These are phyloP conservation scores for Digitaria exilis DNA, from an alignment of 202 grass and related monocot genomes.

Conservation along the genomic window DNA sequence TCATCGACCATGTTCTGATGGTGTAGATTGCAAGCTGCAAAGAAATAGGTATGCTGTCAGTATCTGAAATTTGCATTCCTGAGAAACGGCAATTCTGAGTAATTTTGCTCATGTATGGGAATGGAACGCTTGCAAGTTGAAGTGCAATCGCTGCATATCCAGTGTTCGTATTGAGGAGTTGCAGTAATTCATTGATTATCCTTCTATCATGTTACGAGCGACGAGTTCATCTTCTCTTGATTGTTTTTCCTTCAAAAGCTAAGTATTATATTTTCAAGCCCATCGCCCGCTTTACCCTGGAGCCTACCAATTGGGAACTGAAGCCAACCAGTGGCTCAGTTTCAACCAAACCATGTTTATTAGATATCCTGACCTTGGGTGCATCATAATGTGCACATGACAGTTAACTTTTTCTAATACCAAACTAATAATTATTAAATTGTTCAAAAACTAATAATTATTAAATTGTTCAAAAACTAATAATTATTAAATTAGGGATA, in stretches of 20 bases:
- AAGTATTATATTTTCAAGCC: neutral
- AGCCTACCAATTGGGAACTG: neutral
- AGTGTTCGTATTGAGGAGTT: neutral
- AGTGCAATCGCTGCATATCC: neutral
- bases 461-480: too few relatives aligned
- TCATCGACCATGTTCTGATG: slow-evolving; percentile 94
- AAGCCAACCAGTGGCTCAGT: neutral
- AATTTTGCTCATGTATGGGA: neutral
- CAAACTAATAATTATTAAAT: neutral
- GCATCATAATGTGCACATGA: neutral
- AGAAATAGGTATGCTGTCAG: neutral
- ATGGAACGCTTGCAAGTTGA: neutral
- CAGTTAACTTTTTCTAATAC: neutral
- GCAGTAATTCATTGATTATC: neutral
- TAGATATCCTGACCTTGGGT: neutral
- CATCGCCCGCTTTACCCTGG: neutral
- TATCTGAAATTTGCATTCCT: neutral
- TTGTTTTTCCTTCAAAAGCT: neutral
- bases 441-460: too few relatives aligned
- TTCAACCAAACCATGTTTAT: neutral
- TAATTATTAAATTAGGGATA: neutral
- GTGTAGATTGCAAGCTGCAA: slow-evolving; percentile 90
- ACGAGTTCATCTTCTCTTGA: neutral
- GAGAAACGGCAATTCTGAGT: neutral
- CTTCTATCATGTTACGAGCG: neutral